phyloP scores from a whole-genome alignment of 306 rosid genomes.

The Canavalia gladiata region DNA sequence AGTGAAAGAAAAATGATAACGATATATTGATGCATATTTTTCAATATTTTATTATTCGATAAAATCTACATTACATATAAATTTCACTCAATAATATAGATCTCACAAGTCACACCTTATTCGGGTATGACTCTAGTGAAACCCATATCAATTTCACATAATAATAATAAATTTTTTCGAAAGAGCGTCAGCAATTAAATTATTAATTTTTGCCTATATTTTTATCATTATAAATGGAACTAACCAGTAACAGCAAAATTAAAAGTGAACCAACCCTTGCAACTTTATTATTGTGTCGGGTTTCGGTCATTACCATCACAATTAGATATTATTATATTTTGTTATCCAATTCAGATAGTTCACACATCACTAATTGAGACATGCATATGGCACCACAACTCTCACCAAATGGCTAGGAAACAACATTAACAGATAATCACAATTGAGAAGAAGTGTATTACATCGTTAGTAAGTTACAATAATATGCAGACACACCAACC shows the following conservation, averaged over 20 bases:
- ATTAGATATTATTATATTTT: background rate
- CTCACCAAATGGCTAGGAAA: conserved; percentile 34
- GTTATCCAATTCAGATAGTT: background rate
- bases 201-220: too few relatives aligned
- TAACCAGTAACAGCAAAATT: background rate
- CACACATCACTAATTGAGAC: background rate
- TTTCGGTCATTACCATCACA: background rate
- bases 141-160: background rate
- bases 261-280: background rate
- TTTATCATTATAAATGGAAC: background rate
- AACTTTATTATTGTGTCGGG: too few relatives aligned
- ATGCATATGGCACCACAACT: conserved; percentile 1
- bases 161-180: too few relatives aligned
- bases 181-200: too few relatives aligned
- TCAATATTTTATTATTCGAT: too few relatives aligned
- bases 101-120: too few relatives aligned
- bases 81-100: too few relatives aligned
- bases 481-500: conserved; percentile 53
- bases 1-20: too few relatives aligned
- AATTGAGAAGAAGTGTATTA: conserved; percentile 42
- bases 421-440: conserved; percentile 45
- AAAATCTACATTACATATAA: too few relatives aligned
- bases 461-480: conserved; percentile 58
- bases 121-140: too few relatives aligned
- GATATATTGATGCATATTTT: too few relatives aligned